Evolutionary conservation across 2,329 filamentous ascomycete genomes (phyloP).

Genomic region (Alternaria conjuncta): DNA sequence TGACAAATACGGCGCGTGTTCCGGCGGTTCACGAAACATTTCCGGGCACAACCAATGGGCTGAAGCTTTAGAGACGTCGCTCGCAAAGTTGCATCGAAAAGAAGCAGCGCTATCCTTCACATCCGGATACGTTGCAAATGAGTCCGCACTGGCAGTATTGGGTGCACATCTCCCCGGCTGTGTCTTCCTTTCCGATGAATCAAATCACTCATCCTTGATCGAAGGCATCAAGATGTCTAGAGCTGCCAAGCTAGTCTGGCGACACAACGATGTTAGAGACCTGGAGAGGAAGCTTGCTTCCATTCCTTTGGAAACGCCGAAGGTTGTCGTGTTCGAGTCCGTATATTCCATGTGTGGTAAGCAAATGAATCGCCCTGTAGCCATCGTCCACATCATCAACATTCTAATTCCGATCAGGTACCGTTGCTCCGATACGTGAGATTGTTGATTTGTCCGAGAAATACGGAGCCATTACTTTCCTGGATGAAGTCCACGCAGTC

Average conservation of each 20-base stretch:
- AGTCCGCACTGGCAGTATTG: neutral
- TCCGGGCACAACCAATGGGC: neutral
- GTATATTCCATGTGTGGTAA: neutral
- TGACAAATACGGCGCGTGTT: neutral
- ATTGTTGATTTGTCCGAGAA: neutral
- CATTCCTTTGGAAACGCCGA: neutral
- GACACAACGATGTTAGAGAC: neutral
- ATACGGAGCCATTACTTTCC: neutral
- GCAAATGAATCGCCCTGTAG: neutral
- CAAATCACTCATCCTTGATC: neutral
- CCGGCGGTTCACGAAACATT: neutral
- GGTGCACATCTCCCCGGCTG: neutral
- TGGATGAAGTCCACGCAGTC: neutral
- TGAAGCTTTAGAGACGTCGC: neutral
- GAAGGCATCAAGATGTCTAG: neutral
- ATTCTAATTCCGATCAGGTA: neutral
- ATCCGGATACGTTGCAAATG: neutral
- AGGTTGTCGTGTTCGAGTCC: neutral
- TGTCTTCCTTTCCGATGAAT: neutral
- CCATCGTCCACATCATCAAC: neutral
- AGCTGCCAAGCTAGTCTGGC: neutral
- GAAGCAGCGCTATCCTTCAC: neutral
- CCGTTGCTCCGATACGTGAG: neutral
- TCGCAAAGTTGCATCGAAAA: neutral
- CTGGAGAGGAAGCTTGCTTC: neutral